A percentile compares a stretch with the other conserved stretches of the same genome.
These are phyloP conservation scores for Coemansia asiatica DNA, from an alignment of 192 early-diverging fungal species.

Conservation along the genomic window DNA sequence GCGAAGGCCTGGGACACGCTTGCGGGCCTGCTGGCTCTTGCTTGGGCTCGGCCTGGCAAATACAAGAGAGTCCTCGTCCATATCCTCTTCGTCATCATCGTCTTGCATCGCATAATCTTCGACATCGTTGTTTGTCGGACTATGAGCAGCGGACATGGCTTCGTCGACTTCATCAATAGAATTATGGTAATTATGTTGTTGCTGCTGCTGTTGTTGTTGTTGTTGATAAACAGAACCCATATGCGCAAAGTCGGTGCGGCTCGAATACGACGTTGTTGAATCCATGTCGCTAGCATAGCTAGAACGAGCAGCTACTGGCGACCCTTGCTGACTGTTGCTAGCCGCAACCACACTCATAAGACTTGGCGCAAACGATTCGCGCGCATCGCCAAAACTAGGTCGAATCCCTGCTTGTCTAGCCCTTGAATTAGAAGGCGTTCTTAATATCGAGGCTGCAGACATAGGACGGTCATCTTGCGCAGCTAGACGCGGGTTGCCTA, in stretches of 20 bases:
- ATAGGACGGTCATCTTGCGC: slow-evolving; percentile 15
- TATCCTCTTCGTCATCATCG: slow-evolving; percentile 19
- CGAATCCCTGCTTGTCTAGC: slow-evolving; percentile 17
- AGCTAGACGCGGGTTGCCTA: neutral
- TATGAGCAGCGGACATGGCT: neutral
- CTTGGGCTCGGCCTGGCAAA: slow-evolving; percentile 8
- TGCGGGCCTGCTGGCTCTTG: neutral
- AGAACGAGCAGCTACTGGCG: slow-evolving; percentile 4
- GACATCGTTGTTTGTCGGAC: neutral
- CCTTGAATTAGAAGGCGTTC: slow-evolving; percentile 17
- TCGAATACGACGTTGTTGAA: neutral
- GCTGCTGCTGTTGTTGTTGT: neutral
- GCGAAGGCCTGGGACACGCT: slow-evolving; percentile 26
- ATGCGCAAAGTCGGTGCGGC: neutral
- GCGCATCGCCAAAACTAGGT: slow-evolving; percentile 25
- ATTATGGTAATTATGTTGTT: neutral
- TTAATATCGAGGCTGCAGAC: slow-evolving; percentile 16
- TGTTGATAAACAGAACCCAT: neutral
- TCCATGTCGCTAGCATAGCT: slow-evolving; percentile 4
- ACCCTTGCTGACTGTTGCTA: slow-evolving; percentile 24
- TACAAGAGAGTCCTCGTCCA: slow-evolving; percentile 14
- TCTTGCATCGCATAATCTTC: slow-evolving; percentile 8
- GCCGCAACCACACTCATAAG: slow-evolving; percentile 33
- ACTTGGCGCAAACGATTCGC: slow-evolving; percentile 18
- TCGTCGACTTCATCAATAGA: neutral